These are phyloP conservation scores for Cladosporium sp. DNA, from an alignment of 2,329 filamentous ascomycete genomes.

Conservation along the genomic window DNA sequence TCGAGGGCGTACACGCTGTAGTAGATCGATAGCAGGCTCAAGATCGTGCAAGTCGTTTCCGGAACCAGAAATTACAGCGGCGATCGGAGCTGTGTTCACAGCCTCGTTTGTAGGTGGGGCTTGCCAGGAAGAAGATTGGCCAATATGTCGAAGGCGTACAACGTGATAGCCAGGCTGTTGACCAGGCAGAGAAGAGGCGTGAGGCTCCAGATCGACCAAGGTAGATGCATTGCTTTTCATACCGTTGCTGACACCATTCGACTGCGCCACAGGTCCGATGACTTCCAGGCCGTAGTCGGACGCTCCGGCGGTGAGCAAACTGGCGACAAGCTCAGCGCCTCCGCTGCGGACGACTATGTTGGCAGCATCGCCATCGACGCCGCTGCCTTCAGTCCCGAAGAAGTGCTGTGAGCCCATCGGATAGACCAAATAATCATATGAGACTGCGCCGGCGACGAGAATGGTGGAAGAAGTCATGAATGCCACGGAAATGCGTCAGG, in stretches of 20 bases:
- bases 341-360: constrained; percentile 34
- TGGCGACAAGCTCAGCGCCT: constrained; percentile 35
- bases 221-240: constrained; percentile 35
- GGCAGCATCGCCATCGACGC: constrained; percentile 22
- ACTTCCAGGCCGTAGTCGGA: constrained; percentile 34
- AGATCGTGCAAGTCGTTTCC: constrained; percentile 33
- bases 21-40: constrained; percentile 37
- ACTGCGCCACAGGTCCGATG: constrained; percentile 29
- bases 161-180: constrained; percentile 22
- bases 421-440: constrained; percentile 36
- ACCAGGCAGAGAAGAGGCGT: neutral
- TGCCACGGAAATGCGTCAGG: neutral
- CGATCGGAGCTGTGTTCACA: constrained; percentile 22
- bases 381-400: constrained; percentile 32
- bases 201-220: constrained; percentile 31
- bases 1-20: constrained; percentile 31
- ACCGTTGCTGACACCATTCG: constrained; percentile 25
- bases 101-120: constrained; percentile 29
- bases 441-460: constrained; percentile 36
- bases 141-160: constrained; percentile 28
- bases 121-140: constrained; percentile 32
- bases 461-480: constrained; percentile 22
- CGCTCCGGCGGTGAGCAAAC: constrained; percentile 36
- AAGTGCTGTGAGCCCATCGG: constrained; percentile 29
- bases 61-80: constrained; percentile 36